Base-by-base conservation (phyloP, 371 early-diverging fungal species). In the Sporodiniella umbellata region DNA sequence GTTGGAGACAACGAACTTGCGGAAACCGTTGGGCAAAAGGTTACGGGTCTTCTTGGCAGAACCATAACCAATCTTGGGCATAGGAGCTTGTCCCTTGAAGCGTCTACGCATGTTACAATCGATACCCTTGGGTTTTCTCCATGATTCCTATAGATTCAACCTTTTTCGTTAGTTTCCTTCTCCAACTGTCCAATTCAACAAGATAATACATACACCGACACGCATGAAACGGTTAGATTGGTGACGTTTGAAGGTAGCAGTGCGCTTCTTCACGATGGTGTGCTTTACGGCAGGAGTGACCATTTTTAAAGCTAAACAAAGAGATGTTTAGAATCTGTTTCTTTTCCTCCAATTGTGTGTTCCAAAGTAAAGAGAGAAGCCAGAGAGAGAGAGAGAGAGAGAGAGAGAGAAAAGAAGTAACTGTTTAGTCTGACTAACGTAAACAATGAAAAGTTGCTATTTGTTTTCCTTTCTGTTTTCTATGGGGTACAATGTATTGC, bases 41-140 rank as follows among this genome's bases (percentile, higher is more conserved):
- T 95, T 89, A 62, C 95, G 94, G 74, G 99, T 94, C 68, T 88
- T 86, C 77, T 88, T 86, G 90, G 93, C 94, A 68, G 95, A 93
- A 54, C 97, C 98, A 72, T 94, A 98, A 81, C 99, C 99, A 60
- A 98, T 99, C 86, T 94, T 95, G 82, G 99, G 99, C 98, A 99
- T 98, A 71, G 92, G 86, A 62, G 95, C 89, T 62, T 89, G 85
- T 62, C 99, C 99, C 85, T 92, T 93, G 89, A 99, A 94, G 61
- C 97, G 90, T 63, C 64, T 63, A 61, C 99, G 94, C 68, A 99
- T 96, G 66, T 94, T 85, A 87, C 92, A 95, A 78, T 99, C 99
- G 80, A 99, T 99, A 96, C 99, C 99, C 85, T 91, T 94, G 78
- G 99, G 99, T 83, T 95, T 96, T 83, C 99, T 91, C 99, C 99